Evolutionary conservation across 2,329 filamentous ascomycete species (phyloP), one percentile per base, ranked within the genome.

Genomic region (Colletotrichum horii): DNA sequence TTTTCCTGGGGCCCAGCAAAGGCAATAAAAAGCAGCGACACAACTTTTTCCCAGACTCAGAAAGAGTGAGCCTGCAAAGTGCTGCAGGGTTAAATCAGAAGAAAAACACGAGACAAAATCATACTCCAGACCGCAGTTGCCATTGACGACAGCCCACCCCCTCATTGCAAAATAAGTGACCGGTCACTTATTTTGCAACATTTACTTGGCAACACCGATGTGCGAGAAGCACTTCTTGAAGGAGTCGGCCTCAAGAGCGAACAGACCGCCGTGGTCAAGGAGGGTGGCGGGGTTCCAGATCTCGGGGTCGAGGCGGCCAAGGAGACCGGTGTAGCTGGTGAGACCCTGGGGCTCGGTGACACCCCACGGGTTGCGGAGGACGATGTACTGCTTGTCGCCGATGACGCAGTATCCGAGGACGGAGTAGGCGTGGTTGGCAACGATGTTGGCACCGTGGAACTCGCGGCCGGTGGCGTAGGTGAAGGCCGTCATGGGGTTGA

Each of bases 401-500:
- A 82, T 76, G 66, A 81, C 78, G 58, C 81, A 80, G 80, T 82
- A 85, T 16, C 84, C 84, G 22, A 86, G 84, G 15, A 87, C 81
- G 38, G 84, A 85, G 82, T 87, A 87, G 68, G 85, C 86, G 78
- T 87, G 85, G 82, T 87, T 87, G 74, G 85, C 85, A 8, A 86
- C 86, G 14, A 87, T 78, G 79, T 87, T 87, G 81, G 82, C 81
- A 68, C 86, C 85, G 73, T 82, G 80, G 80, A 82, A 87, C 73
- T 79, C 79, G 58, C 78, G 77, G 78, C 82, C 82, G 6, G 84
- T 83, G 65, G 85, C 84, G 77, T 85, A 81, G 43, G 86, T 87
- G 80, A 80, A 87, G 30, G 85, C 84, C 6, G 80, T 80, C 83
- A 86, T 86, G 32, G 85, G 85, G 79, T 82, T 84, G 80, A 87